phyloP scores from a whole-genome alignment of 2,329 filamentous ascomycete genomes.

The Myriosclerotinia duriaeana region DNA sequence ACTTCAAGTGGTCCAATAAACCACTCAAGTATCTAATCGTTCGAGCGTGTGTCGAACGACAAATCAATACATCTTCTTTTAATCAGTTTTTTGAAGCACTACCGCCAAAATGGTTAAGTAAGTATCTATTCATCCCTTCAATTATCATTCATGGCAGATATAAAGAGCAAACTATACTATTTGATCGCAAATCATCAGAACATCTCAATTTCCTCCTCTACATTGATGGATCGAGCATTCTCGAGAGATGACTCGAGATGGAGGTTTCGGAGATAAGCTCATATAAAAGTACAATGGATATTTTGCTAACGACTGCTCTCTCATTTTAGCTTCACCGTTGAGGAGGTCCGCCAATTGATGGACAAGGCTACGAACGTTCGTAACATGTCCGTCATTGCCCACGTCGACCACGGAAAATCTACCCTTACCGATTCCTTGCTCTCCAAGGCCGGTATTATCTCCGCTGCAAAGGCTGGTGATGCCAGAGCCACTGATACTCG shows the following conservation, averaged over 20 bases:
- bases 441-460: constrained; percentile 99
- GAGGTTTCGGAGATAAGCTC: constrained; percentile 21
- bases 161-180: neutral
- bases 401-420: constrained; percentile 99
- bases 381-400: constrained; percentile 99
- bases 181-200: neutral
- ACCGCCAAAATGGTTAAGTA: constrained; percentile 99
- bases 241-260: constrained; percentile 8
- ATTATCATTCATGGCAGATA: neutral
- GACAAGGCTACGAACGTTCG: constrained; percentile 75
- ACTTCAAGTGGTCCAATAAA: constrained; percentile 17
- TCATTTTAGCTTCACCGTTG: constrained; percentile 86
- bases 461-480: constrained; percentile 94
- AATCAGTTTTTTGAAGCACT: constrained; percentile 50
- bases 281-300: neutral
- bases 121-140: constrained; percentile 50
- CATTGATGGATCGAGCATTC: neutral
- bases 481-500: constrained; percentile 95
- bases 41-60: constrained; percentile 26
- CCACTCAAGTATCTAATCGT: constrained; percentile 19
- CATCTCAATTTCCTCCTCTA: neutral
- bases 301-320: constrained; percentile 50
- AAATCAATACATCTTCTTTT: constrained; percentile 27
- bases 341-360: constrained; percentile 80
- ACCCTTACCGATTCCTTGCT: constrained; percentile 99